Conservation (phyloP, 176 grass and related monocot species). For the Oryza longistaminata region DNA sequence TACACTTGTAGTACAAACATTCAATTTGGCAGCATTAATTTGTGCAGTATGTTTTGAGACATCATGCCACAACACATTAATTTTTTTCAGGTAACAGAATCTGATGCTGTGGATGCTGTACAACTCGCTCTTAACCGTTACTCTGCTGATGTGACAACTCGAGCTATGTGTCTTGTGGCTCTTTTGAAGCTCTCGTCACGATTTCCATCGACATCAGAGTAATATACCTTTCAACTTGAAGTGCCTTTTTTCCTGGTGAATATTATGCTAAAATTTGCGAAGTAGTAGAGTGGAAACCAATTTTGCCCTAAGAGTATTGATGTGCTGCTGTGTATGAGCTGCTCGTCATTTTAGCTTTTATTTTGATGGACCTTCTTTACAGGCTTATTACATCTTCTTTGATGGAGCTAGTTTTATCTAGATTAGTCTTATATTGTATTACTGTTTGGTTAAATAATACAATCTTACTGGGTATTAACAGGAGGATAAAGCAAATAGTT, state of each 20-base stretch:
- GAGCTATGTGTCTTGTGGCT: conserved; percentile 91
- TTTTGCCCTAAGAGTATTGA: neutral
- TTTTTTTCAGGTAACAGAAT: conserved; percentile 79
- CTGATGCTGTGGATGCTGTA: conserved; percentile 65
- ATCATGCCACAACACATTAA: conserved; percentile 9
- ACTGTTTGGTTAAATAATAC: conserved; percentile 20
- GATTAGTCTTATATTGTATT: conserved; percentile 5
- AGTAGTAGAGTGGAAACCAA: neutral
- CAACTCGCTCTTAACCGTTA: conserved; percentile 60
- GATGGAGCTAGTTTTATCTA: conserved; percentile 9
- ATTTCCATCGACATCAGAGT: conserved; percentile 81
- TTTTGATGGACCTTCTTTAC: conserved; percentile 15
- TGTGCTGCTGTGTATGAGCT: neutral
- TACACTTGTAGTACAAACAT: conserved; percentile 14
- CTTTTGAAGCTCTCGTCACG: conserved; percentile 92
- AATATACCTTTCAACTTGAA: conserved; percentile 43
- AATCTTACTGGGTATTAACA: conserved; percentile 38
- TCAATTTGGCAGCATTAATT: neutral
- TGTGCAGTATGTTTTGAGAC: conserved; percentile 11
- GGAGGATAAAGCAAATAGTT: conserved; percentile 86
- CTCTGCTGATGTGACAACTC: conserved; percentile 73
- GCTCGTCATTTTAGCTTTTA: neutral
- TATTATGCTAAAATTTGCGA: conserved; percentile 21
- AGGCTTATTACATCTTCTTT: neutral
- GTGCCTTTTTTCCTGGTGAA: neutral